Evolutionary conservation across 2,329 filamentous ascomycete genomes (phyloP).

Genomic region (Cytospora paraplurivora): DNA sequence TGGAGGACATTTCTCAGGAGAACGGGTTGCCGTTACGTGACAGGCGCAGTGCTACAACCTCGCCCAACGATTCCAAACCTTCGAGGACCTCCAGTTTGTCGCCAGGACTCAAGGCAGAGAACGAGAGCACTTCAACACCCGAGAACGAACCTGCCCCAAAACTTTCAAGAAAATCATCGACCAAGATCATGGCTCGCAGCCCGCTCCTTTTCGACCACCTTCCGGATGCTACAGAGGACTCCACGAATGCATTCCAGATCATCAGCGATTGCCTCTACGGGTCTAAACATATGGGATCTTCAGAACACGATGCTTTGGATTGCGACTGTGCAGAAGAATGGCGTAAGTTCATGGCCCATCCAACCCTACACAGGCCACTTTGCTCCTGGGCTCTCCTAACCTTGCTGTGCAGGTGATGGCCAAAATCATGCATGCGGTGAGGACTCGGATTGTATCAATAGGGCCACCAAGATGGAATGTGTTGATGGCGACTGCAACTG

Average conservation of each 20-base stretch:
- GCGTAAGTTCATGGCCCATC: constrained; percentile 64
- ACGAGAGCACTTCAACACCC: constrained; percentile 51
- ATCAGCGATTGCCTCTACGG: constrained; percentile 88
- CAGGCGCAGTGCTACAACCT: constrained; percentile 41
- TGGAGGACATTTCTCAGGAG: constrained; percentile 43
- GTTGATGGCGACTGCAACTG: constrained; percentile 81
- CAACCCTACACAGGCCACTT: constrained; percentile 28
- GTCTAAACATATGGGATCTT: constrained; percentile 86
- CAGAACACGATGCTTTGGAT: constrained; percentile 86
- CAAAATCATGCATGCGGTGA: constrained; percentile 88
- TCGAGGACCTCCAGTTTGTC: constrained; percentile 48
- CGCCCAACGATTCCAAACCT: constrained; percentile 45
- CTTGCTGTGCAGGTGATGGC: constrained; percentile 52
- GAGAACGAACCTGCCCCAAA: constrained; percentile 64
- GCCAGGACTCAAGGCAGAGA: constrained; percentile 50
- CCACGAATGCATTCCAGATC: constrained; percentile 74
- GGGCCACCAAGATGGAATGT: constrained; percentile 97
- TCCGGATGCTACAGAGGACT: constrained; percentile 76
- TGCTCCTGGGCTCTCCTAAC: constrained; percentile 29
- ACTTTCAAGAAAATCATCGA: constrained; percentile 70
- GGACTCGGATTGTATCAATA: constrained; percentile 97
- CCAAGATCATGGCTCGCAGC: constrained; percentile 66
- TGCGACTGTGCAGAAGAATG: constrained; percentile 95
- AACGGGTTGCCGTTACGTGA: constrained; percentile 45
- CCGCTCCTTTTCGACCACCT: constrained; percentile 72